Evolutionary conservation across 2,329 filamentous ascomycete species (phyloP), one percentile per base, ranked within the genome.

Genomic region (Clarireedia hainanense): DNA sequence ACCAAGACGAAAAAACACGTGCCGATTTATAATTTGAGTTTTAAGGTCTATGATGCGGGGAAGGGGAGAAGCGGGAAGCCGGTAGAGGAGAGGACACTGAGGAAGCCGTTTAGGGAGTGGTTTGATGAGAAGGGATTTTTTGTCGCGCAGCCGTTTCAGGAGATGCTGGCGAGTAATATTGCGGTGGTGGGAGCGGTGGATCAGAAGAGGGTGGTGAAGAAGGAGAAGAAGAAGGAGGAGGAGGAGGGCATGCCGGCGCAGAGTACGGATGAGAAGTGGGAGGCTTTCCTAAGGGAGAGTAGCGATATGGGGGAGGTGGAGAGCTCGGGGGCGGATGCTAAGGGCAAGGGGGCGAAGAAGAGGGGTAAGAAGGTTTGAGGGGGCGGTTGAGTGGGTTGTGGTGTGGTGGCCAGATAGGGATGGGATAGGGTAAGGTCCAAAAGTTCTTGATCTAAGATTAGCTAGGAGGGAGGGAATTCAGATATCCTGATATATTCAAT

Each of bases 1-100:
- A 89, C 85, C 40, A 81, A 79, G 1, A 84, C 83, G 0, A 85
- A 87, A 67, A 96, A 96, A 71, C 83, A 91, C 72, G 80, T 85
- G 40, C 89, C 91, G 0, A 80, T 84, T 46, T 99, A 99, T 76
- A 80, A 88, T 67, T 74, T 96, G 58, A 83, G 79, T 45, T 77
- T 96, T 51, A 79, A 76, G 47, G 70, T 42, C 67, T 77, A 58
- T 75, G 74, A 47, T 20, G 60, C 55, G 52, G 59, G 27, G 20
- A 47, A 52, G 48, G 55, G 51, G 48, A 47, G 49, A 56, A 34
- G 49, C 53, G 52, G 47, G 34, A 55, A 17, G 67, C 34, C 14
- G 55, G 47, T 26, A 37, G 43, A 37, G 30, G 57, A 26, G 51
- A 43, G 9, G 81, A 76, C 82, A 60, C 71, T 91, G 58, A 72